These are phyloP conservation scores for Penicillium sumatraense DNA, from an alignment of 2,329 filamentous ascomycete genomes.

Conservation along the genomic window DNA sequence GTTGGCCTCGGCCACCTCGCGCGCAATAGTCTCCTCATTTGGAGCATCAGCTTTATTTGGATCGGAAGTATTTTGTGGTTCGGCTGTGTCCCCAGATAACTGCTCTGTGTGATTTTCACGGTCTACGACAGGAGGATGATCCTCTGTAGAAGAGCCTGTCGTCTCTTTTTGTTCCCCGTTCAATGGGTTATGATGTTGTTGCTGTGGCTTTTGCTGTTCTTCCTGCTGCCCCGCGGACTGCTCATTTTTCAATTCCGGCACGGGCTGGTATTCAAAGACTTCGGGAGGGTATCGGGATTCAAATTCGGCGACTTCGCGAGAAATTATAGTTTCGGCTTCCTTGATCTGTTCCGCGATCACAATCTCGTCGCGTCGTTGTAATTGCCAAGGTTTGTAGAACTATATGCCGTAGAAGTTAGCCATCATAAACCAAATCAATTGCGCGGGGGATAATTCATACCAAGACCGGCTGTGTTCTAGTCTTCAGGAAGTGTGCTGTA, in stretches of 20 bases:
- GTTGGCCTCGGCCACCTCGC: slow-evolving; percentile 33
- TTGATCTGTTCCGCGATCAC: slow-evolving; percentile 72
- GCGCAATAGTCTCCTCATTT: slow-evolving; percentile 30
- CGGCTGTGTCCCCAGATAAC: neutral
- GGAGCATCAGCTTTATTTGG: slow-evolving; percentile 20
- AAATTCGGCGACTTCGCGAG: slow-evolving; percentile 68
- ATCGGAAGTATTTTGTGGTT: neutral
- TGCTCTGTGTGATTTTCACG: neutral
- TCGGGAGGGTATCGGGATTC: slow-evolving; percentile 50
- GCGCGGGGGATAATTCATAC: slow-evolving; percentile 55
- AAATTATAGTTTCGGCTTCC: slow-evolving; percentile 66
- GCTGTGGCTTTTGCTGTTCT: slow-evolving; percentile 20
- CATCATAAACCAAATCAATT: neutral
- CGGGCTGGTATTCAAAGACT: slow-evolving; percentile 24
- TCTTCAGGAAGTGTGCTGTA: slow-evolving; percentile 74
- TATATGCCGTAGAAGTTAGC: slow-evolving; percentile 44
- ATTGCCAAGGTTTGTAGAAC: slow-evolving; percentile 87
- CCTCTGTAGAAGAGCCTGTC: neutral
- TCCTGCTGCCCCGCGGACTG: slow-evolving; percentile 34
- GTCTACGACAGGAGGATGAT: neutral
- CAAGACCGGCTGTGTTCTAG: slow-evolving; percentile 71
- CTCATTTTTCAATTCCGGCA: slow-evolving; percentile 14
- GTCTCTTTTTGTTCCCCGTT: neutral
- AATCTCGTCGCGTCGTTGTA: slow-evolving; percentile 70
- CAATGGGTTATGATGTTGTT: neutral